Conservation (phyloP, 371 early-diverging fungal genomes). For the Sporodiniella umbellata region DNA sequence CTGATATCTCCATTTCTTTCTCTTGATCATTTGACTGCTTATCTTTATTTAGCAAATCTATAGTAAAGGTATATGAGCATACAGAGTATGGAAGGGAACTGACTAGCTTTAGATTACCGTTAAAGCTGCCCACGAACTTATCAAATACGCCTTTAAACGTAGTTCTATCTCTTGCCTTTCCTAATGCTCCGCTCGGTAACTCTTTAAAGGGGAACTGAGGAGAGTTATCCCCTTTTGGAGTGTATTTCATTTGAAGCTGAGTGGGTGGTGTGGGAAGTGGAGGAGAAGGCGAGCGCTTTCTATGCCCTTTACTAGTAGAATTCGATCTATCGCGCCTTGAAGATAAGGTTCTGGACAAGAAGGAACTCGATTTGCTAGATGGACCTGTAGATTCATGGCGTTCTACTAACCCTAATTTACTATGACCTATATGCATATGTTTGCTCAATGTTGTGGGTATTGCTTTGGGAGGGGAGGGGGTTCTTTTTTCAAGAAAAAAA, state of each 20-base stretch:
- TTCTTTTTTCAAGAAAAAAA: too few relatives aligned
- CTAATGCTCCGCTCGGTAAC: constrained; percentile 23
- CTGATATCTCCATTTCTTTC: constrained; percentile 82
- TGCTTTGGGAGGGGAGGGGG: too few relatives aligned
- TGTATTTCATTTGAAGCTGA: constrained; percentile 11
- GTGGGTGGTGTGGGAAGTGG: constrained; percentile 13
- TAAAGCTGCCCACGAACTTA: constrained; percentile 59
- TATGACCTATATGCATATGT: not conserved
- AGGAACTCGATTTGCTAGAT: constrained; percentile 14
- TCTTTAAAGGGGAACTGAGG: constrained; percentile 21
- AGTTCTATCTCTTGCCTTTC: constrained; percentile 40
- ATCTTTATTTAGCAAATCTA: constrained; percentile 61
- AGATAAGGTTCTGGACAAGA: constrained; percentile 31
- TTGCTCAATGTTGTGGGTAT: too few relatives aligned
- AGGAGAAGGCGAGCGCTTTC: constrained; percentile 25
- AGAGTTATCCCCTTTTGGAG: constrained; percentile 24
- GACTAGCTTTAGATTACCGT: too few relatives aligned
- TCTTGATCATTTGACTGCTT: constrained; percentile 36
- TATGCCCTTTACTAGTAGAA: constrained; percentile 8
- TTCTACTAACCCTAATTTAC: constrained; percentile 1
- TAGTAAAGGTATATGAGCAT: too few relatives aligned
- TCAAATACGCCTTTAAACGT: constrained; percentile 67
- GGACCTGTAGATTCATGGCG: constrained; percentile 7
- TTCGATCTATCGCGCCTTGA: constrained; percentile 29
- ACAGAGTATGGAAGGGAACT: too few relatives aligned